phyloP scores from a whole-genome alignment of 2,329 filamentous ascomycete genomes.

The Trichoderma koningii region DNA sequence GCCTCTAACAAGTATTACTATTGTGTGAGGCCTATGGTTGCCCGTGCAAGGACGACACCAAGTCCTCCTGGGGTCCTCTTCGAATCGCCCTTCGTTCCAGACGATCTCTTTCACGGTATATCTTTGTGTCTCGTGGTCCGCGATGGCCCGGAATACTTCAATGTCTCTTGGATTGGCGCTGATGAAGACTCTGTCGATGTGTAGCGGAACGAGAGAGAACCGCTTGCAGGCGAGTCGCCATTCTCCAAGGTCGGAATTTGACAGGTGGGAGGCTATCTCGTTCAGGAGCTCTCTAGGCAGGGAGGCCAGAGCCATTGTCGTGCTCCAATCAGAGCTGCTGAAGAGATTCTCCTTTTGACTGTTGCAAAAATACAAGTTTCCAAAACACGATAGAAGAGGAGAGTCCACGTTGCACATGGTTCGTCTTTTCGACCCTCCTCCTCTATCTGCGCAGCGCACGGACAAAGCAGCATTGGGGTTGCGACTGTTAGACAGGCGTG shows the following conservation, averaged over 20 bases:
- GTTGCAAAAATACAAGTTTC: no score
- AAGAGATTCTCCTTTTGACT: not conserved
- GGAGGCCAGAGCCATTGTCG: not conserved
- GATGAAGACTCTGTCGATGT: not conserved
- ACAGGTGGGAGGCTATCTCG: not conserved
- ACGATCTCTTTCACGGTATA: constrained; percentile 3
- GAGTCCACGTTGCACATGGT: no score
- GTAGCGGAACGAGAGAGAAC: not conserved
- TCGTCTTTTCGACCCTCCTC: no score
- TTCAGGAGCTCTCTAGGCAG: not conserved
- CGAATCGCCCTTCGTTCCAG: constrained; percentile 3
- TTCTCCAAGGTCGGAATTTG: not conserved
- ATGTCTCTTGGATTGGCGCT: not conserved
- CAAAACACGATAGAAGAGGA: no score
- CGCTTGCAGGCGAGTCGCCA: not conserved
- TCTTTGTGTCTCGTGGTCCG: not conserved
- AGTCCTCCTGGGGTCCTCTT: not conserved
- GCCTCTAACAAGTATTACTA: no score
- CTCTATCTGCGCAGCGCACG: no score
- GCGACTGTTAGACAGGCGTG: no score
- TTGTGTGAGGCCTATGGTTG: no score
- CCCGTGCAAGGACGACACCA: not conserved
- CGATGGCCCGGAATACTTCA: constrained; percentile 12
- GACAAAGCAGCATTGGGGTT: no score
- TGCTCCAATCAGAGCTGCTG: not conserved